Percentiles rank a stretch among this genome's conserved stretches.
phyloP scores from a whole-genome alignment of 805 yeast genomes.

The Yarrowia hollandica region DNA sequence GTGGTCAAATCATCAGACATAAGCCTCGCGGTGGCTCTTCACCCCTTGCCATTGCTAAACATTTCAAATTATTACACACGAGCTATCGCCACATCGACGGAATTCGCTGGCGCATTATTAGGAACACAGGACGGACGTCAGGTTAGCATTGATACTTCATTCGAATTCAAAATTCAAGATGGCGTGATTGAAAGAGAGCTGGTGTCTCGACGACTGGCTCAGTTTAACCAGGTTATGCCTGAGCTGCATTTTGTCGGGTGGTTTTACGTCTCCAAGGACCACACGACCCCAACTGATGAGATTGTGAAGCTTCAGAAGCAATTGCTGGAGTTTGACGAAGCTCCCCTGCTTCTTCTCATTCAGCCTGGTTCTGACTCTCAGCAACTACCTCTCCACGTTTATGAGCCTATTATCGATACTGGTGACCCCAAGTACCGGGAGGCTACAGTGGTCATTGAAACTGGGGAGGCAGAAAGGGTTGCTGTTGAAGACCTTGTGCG shows the following conservation, averaged over 20 bases:
- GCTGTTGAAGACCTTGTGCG: constrained; percentile 39
- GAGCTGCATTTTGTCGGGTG: constrained; percentile 41
- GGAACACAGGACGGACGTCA: constrained; percentile 40
- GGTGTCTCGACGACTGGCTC: constrained; percentile 1
- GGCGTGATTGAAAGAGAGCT: constrained; percentile 36
- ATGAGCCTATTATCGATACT: constrained; percentile 32
- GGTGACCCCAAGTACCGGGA: constrained; percentile 33
- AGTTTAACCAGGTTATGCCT: constrained; percentile 36
- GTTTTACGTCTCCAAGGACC: constrained; percentile 35
- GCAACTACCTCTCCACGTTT: constrained; percentile 36
- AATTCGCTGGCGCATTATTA: constrained; percentile 41
- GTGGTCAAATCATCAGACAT: constrained; percentile 3
- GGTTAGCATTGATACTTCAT: constrained; percentile 40
- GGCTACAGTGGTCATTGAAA: constrained; percentile 35
- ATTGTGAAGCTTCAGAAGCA: constrained; percentile 32
- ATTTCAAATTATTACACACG: constrained; percentile 42
- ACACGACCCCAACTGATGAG: constrained; percentile 22
- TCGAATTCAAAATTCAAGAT: constrained; percentile 36
- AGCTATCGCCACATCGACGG: constrained; percentile 29
- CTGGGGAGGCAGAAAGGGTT: constrained; percentile 39
- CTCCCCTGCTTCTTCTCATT: constrained; percentile 34
- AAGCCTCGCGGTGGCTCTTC: constrained; percentile 34
- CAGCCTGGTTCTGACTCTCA: constrained; percentile 30
- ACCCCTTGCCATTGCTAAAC: constrained; percentile 43
- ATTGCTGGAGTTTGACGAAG: constrained; percentile 32